Base-by-base conservation (phyloP, 257 asterid species). In the Cinchona pubescens region DNA sequence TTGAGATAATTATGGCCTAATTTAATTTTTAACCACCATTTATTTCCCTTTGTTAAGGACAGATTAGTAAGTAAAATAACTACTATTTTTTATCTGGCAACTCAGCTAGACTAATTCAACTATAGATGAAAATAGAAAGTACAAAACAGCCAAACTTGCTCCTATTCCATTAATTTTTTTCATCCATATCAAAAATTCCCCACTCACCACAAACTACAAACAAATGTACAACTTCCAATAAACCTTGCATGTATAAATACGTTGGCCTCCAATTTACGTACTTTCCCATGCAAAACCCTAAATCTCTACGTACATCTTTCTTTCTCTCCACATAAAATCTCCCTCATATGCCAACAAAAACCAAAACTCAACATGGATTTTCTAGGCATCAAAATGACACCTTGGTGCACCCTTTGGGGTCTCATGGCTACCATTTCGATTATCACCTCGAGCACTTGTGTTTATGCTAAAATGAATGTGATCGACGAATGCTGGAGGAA, bases 401-500 rank as follows among this genome's bases (percentile, higher is more conserved):
- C 67, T 73, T 29, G 48, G 18, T 23, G 67, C 40, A 58, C 62
- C 30, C 13, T 25, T 40, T 32, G 13, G 45, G 64, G 53, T 56
- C 61, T 78, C 55, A 66, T 53, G 7, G 69, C 62, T 30, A 38
- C 62, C 7, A 40, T 64, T 45, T 53, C 69, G 1, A 30, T 76
- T 2, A 29, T 58, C 10, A 40, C 3, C 61, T 51, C 75, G 2
- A 77, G n/a, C 30, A 3, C 46, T n/a, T 12, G 25, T 4, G 77
- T 72, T 45, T 55, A 21, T 5, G 92, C 87, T 10, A 74, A 78
- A 38, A 75, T 88, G 89, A 92, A 92, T 37, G 89, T 79, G 25
- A 89, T 92, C 10, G 98, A 92, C 72, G 62, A 59, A 51, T 92
- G 97, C 43, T 91, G 98, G 98, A 79, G 94, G 73, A 66, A 72